Base-by-base conservation (phyloP, 2,329 filamentous ascomycete genomes). In the Domatiomyces globalis region DNA sequence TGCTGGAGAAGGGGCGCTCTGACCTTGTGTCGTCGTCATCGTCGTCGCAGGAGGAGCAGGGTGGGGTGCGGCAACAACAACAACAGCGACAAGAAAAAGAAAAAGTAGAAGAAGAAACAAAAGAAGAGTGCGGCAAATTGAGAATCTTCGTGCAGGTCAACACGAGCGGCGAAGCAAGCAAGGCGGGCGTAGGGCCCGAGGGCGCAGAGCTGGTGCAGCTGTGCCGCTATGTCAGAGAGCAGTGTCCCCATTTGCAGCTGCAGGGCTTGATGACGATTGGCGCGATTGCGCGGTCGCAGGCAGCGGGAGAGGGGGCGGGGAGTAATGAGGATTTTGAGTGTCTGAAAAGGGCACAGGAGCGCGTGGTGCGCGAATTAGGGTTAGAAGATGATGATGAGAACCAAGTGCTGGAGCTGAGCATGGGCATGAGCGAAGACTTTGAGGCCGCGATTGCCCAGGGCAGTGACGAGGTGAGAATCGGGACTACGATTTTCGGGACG, bases 361-460 rank as follows among this genome's bases (percentile, higher is more conserved):
- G 78, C 12, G 80, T 95, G 1, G 78, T 75, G 2, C 63, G 69
- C 62, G 83, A 81, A 58, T 62, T 89, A 49, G 78, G 73, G 0
- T 59, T 80, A 43, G 65, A 71, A 15, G 58, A 56, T 2, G 69
- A n/a, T n/a, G n/a, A n/a, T n/a, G n/a, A n/a, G n/a, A n/a, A n/a
- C n/a, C n/a, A 71, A n/a, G 74, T 75, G 54, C 65, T 95, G 61
- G 88, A 95, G 72, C 67, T 96, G 68, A 95, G 89, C 68, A 98
- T 98, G 90, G 90, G 90, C 5, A 98, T 98, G 92, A 95, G 88
- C 65, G 81, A 87, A 63, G 92, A 98, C 67, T 98, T 90, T 66
- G 89, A 95, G 71, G 85, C 83, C 6, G 92, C 92, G 0, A 83
- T 96, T 63, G 70, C 68, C 10, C 72, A 87, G 72, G 92, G 92